phyloP scores from a whole-genome alignment of 179 eudicot species.

The Beta macrorhiza region DNA sequence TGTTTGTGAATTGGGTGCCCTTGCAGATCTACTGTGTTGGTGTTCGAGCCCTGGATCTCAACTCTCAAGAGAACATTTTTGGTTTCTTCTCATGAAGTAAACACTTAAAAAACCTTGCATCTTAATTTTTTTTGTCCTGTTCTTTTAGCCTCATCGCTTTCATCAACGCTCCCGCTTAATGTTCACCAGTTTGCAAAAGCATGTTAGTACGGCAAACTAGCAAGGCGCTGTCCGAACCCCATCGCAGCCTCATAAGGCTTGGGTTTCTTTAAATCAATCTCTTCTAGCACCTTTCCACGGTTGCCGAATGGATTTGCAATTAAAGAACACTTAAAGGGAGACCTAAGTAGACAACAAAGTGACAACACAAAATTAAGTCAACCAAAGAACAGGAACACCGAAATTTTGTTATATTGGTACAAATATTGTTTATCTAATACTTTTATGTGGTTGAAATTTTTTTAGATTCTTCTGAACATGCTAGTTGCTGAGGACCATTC shows the following conservation, averaged over 20 bases:
- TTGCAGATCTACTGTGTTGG: background rate
- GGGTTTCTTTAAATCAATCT: background rate
- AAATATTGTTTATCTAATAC: background rate
- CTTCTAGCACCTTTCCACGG: background rate
- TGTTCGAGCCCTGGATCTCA: background rate
- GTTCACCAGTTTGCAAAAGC: background rate
- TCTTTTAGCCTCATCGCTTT: background rate
- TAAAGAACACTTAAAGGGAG: background rate
- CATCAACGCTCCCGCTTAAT: background rate
- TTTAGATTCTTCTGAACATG: background rate
- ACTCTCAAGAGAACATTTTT: background rate
- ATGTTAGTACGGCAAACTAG: background rate
- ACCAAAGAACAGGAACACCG: background rate
- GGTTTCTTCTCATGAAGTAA: background rate
- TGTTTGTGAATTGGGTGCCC: background rate
- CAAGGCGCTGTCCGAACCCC: background rate
- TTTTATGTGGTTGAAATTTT: background rate
- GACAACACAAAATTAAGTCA: no score
- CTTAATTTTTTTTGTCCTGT: background rate
- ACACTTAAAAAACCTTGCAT: background rate
- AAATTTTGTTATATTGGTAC: background rate
- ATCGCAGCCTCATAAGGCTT: background rate
- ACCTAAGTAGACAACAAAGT: background rate
- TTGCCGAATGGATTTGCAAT: no score
- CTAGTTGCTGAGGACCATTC: background rate